Evolutionary conservation across 345 rosid species (phyloP).

Genomic region (Melaleuca quinquenervia): DNA sequence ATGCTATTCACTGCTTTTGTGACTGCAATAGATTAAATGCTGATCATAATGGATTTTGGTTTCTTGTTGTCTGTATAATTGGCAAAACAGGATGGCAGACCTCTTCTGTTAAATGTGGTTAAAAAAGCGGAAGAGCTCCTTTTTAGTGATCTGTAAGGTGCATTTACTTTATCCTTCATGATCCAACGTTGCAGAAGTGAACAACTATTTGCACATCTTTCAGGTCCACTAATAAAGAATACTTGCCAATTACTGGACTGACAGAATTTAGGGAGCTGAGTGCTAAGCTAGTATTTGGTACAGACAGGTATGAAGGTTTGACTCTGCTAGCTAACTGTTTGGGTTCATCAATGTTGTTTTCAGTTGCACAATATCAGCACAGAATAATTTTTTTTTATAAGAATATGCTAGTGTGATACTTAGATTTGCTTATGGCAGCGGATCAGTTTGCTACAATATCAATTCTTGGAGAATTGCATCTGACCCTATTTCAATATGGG

Average conservation of each 20-base stretch:
- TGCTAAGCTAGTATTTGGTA: constrained; percentile 27
- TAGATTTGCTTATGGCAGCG: not conserved
- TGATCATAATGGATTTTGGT: not conserved
- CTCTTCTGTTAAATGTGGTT: constrained; percentile 29
- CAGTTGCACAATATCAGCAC: not conserved
- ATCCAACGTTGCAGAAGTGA: not conserved
- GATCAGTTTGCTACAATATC: not conserved
- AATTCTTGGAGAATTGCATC: not conserved
- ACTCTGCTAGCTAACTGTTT: not conserved
- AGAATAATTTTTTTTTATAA: not conserved
- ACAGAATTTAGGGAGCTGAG: constrained; percentile 30
- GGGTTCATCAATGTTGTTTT: not conserved
- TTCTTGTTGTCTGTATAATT: not conserved
- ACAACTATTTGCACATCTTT: not conserved
- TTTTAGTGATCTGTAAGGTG: constrained; percentile 13
- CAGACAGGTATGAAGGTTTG: constrained; percentile 9
- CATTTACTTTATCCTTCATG: not conserved
- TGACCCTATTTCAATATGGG: not conserved
- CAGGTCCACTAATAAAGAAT: constrained; percentile 29
- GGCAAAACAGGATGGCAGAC: constrained; percentile 26
- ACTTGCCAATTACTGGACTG: constrained; percentile 31
- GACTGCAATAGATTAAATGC: not conserved
- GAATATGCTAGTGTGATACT: not conserved
- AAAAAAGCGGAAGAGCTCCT: constrained; percentile 25
- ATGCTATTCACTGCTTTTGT: not conserved